These are phyloP conservation scores for Keqinozyma sinolaborantium DNA, from an alignment of 1,139 yeast species.

Conservation along the genomic window DNA sequence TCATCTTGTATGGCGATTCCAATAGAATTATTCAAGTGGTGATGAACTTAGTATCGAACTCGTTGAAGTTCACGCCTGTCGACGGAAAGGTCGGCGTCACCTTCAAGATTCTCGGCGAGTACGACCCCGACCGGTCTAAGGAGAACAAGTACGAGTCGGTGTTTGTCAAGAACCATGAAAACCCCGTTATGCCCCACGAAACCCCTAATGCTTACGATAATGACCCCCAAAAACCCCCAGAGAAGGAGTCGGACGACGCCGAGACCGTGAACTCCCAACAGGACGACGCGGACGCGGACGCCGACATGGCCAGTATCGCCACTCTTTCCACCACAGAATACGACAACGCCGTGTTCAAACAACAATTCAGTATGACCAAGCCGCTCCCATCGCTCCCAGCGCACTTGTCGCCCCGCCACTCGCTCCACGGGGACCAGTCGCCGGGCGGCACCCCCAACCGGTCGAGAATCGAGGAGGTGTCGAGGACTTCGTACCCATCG, in stretches of 20 bases:
- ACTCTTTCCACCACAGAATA: constrained; percentile 53
- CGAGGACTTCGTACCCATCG: neutral
- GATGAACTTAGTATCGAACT: constrained; percentile 83
- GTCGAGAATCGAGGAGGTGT: neutral
- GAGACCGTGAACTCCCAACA: neutral
- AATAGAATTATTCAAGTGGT: constrained; percentile 84
- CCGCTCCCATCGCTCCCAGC: constrained; percentile 25
- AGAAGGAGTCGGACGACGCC: neutral
- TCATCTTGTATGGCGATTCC: constrained; percentile 78
- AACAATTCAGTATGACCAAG: constrained; percentile 36
- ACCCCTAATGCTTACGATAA: constrained; percentile 2
- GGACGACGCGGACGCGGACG: constrained; percentile 6
- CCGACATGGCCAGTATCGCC: constrained; percentile 34
- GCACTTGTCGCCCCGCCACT: constrained; percentile 2
- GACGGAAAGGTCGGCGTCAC: constrained; percentile 76
- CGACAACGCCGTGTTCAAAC: constrained; percentile 50
- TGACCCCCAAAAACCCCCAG: constrained; percentile 1
- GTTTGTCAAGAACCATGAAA: constrained; percentile 12
- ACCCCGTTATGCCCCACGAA: constrained; percentile 1
- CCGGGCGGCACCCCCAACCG: neutral
- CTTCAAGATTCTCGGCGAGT: constrained; percentile 66
- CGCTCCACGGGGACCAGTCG: neutral
- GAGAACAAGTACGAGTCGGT: constrained; percentile 27
- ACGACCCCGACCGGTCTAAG: constrained; percentile 48
- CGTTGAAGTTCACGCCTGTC: constrained; percentile 83